Conservation (phyloP, 192 early-diverging fungal genomes). For the Pecoramyces ruminantium region DNA sequence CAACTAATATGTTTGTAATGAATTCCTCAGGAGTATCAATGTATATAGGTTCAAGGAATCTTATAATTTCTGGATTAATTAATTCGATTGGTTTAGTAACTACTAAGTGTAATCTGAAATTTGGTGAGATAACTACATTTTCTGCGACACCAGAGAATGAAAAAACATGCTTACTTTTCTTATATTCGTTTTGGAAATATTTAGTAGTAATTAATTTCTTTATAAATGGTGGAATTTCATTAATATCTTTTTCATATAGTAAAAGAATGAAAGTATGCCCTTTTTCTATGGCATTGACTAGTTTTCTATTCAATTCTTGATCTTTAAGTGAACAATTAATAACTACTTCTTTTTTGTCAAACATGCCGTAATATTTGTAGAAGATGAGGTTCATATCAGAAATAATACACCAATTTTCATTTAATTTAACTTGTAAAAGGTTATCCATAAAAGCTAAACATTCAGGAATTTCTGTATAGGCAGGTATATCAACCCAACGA, state of each 20-base stretch:
- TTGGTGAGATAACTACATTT: background rate
- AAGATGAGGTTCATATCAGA: background rate
- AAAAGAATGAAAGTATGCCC: background rate
- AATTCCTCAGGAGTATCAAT: background rate
- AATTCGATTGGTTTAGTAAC: background rate
- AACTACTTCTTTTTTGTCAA: background rate
- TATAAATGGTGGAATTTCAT: background rate
- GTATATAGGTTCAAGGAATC: background rate
- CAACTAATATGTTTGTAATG: background rate
- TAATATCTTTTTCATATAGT: background rate
- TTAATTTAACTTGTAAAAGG: background rate
- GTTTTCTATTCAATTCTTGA: background rate
- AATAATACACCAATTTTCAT: background rate
- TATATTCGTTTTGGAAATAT: background rate
- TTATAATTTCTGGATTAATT: background rate
- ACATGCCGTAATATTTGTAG: background rate
- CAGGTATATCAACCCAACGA: background rate
- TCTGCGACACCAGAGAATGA: background rate
- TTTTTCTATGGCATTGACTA: background rate
- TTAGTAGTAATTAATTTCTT: background rate
- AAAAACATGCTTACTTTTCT: background rate
- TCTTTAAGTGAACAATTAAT: background rate
- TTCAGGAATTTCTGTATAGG: background rate
- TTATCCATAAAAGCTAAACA: background rate
- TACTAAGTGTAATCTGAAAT: background rate